Conservation (phyloP, 495 filamentous ascomycete genomes). For the Penicillium herquei region DNA sequence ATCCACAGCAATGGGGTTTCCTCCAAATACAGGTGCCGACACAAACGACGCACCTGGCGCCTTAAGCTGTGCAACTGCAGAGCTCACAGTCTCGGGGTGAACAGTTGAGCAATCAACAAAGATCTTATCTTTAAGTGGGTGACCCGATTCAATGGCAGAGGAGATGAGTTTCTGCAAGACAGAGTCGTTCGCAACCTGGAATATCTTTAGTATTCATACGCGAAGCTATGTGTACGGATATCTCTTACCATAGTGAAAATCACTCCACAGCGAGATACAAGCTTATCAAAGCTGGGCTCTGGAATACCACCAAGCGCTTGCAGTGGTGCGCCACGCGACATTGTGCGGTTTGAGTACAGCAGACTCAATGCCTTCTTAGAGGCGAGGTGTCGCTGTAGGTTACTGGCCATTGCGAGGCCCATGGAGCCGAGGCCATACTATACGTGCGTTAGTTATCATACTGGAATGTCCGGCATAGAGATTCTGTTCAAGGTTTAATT, state of each 20-base stretch:
- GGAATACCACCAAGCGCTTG: slow-evolving; percentile 35
- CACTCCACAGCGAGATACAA: slow-evolving; percentile 39
- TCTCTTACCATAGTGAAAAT: slow-evolving; percentile 45
- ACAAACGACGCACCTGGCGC: slow-evolving; percentile 37
- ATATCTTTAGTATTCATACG: neutral
- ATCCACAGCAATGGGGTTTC: slow-evolving; percentile 42
- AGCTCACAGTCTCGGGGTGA: slow-evolving; percentile 38
- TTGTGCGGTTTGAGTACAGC: slow-evolving; percentile 45
- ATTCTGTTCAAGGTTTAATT: neutral
- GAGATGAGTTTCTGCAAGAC: slow-evolving; percentile 39
- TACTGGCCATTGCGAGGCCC: slow-evolving; percentile 50
- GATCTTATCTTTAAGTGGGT: slow-evolving; percentile 43
- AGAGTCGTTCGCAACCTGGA: slow-evolving; percentile 41
- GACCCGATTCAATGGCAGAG: slow-evolving; percentile 27
- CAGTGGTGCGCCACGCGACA: slow-evolving; percentile 38
- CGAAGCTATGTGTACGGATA: neutral
- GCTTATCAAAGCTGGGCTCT: slow-evolving; percentile 33
- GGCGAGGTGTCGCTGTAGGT: slow-evolving; percentile 45
- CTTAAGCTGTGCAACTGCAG: slow-evolving; percentile 34
- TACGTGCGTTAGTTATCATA: slow-evolving; percentile 6
- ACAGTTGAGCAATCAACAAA: slow-evolving; percentile 52
- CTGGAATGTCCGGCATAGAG: neutral
- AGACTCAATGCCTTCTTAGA: slow-evolving; percentile 35
- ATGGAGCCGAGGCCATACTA: slow-evolving; percentile 50
- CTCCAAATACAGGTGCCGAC: slow-evolving; percentile 46